Evolutionary conservation across 106 monocot genomes (phyloP), one percentile per base, ranked within the genome.

Genomic region (Dendrobium chrysotoxum): DNA sequence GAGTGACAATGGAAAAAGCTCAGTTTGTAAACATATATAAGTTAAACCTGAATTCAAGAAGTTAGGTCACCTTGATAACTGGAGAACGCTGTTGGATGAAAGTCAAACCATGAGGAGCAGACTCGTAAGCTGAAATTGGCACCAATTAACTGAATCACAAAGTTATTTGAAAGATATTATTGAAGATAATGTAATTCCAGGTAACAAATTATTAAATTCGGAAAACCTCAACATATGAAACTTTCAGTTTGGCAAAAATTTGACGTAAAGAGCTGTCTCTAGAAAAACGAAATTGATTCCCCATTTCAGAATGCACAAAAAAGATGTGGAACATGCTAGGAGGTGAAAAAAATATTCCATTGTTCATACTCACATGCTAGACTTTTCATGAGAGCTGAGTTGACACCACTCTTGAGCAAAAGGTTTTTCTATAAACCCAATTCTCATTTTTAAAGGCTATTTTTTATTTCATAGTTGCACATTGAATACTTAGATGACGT

Each of bases 11-110:
- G 11, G n/a, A 5, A 61, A n/a, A 61, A 61, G 12, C 5, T 12
- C 68, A 68, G 0, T 30, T 68, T 31, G 1, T 0, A 28, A 68
- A 12, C 7, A 68, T 70, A 70, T 35, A 28, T 42, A 18, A 40
- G 13, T 40, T 41, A 42, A 74, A 74, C 10, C 40, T 74, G 18
- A 42, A 74, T 5, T 21, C 6, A 76, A 46, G 18, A 26, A 40
- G 7, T 17, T 25, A 4, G n/a, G 21, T 70, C 85, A 93, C 93
- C 88, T 90, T 93, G 41, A 88, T 71, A 77, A 93, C 74, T 50
- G 93, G 93, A 57, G 93, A 93, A 17, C 93, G 86, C 71, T 93
- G 93, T 76, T 93, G 93, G 26, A 93, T 88, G 38, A 93, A 70
- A 79, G 85, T 72, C 40, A 88, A 12, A 40, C 54, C 79, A 81